Evolutionary conservation across 2,329 filamentous ascomycete genomes (phyloP).

Genomic region (Leptographium wingfieldii): DNA sequence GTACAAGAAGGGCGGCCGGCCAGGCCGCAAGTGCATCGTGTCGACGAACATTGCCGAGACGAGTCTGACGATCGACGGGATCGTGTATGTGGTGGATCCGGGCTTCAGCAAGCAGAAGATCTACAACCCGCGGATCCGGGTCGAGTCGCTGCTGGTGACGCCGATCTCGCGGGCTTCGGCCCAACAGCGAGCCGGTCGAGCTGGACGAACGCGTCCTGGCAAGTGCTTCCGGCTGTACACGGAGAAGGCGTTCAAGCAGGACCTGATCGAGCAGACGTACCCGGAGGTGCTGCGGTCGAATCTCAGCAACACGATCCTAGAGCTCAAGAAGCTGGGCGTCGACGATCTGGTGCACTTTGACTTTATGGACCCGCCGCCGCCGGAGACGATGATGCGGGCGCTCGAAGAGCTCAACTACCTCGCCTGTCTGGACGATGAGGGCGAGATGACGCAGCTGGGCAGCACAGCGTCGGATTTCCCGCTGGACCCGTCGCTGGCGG

Average conservation of each 20-base stretch:
- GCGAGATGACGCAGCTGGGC: constrained; percentile 77
- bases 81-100: constrained; percentile 97
- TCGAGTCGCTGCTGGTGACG: constrained; percentile 93
- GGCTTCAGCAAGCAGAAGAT: constrained; percentile 99
- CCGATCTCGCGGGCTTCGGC: constrained; percentile 97
- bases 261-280: constrained; percentile 93
- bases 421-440: constrained; percentile 91
- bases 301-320: constrained; percentile 83
- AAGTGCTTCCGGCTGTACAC: constrained; percentile 98
- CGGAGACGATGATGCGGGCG: constrained; percentile 96
- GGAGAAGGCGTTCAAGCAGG: constrained; percentile 90
- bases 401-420: constrained; percentile 96
- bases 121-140: constrained; percentile 91
- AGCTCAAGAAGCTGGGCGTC: constrained; percentile 93
- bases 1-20: constrained; percentile 59
- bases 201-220: constrained; percentile 93
- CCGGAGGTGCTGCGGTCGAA: constrained; percentile 94
- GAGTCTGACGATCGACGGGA: constrained; percentile 93
- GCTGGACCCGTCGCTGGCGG: constrained; percentile 82
- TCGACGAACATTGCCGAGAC: constrained; percentile 98
- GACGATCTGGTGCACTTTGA: constrained; percentile 97
- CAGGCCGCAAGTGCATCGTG: constrained; percentile 88
- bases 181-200: constrained; percentile 95
- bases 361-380: constrained; percentile 94
- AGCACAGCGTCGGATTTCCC: constrained; percentile 88